phyloP scores from a whole-genome alignment of 225 moss, liverwort and hornwort species.

The Antitrichia curtipendula region DNA sequence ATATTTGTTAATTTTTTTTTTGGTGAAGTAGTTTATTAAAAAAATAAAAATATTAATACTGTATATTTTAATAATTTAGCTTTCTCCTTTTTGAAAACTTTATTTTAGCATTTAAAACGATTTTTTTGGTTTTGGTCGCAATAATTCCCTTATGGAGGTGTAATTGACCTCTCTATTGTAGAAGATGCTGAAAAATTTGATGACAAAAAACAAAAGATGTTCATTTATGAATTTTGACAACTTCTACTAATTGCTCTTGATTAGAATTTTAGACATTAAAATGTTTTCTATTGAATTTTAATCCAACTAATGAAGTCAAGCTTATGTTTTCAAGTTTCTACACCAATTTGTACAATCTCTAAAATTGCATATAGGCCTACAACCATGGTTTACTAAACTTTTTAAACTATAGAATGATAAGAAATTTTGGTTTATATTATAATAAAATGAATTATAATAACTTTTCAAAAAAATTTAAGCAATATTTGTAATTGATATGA shows the following conservation, averaged over 20 bases:
- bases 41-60: too few relatives aligned
- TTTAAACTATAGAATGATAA: neutral
- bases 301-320: neutral
- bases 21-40: too few relatives aligned
- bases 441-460: neutral
- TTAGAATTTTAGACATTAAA: neutral
- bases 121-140: neutral
- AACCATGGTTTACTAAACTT: neutral
- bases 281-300: neutral
- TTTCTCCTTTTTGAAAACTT: rapidly evolving
- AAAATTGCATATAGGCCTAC: neutral
- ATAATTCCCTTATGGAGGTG: neutral
- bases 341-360: neutral
- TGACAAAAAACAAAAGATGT: neutral
- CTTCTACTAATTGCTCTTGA: neutral
- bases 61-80: neutral
- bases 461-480: neutral
- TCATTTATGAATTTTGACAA: neutral
- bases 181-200: neutral
- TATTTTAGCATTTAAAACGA: neutral
- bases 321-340: neutral
- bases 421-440: neutral
- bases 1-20: too few relatives aligned
- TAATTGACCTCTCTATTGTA: neutral
- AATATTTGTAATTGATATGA: neutral